Conservation (phyloP, 2,329 filamentous ascomycete species). For the Thelonectria discophora region DNA sequence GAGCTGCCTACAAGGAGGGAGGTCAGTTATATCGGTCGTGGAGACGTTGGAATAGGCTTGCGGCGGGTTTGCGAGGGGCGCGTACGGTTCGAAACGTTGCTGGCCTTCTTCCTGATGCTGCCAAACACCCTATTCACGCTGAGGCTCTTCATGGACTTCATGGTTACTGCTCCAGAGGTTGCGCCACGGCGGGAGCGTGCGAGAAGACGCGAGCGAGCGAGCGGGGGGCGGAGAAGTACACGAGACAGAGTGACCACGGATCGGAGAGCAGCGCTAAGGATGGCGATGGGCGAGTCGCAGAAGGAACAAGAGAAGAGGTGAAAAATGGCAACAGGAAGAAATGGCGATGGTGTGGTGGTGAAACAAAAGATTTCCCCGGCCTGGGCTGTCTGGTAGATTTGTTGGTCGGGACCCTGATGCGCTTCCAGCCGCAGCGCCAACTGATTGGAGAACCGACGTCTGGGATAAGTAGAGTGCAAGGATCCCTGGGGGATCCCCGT, state of each 20-base stretch:
- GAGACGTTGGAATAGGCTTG: neutral
- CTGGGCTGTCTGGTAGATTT: constrained; percentile 16
- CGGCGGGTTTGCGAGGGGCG: constrained; percentile 14
- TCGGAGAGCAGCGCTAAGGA: neutral
- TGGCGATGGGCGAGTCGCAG: constrained; percentile 1
- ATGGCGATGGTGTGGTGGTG: constrained; percentile 28
- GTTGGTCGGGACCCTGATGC: constrained; percentile 35
- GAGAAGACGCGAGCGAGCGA: constrained; percentile 21
- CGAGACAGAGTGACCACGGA: constrained; percentile 11
- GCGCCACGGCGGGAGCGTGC: constrained; percentile 35
- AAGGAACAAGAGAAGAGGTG: constrained; percentile 18
- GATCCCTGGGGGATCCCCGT: constrained; percentile 33
- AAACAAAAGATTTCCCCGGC: constrained; percentile 18
- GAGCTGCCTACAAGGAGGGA: constrained; percentile 21
- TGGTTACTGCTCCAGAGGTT: constrained; percentile 38
- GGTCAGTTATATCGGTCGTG: constrained; percentile 12
- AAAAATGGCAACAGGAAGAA: constrained; percentile 18
- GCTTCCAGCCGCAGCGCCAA: constrained; percentile 28
- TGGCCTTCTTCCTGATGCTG: constrained; percentile 61
- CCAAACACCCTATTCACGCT: constrained; percentile 66
- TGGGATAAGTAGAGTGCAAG: constrained; percentile 34
- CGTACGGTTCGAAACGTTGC: constrained; percentile 39
- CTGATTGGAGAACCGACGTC: constrained; percentile 40
- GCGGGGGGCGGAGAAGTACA: constrained; percentile 2
- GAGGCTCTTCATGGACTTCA: constrained; percentile 61